Conservation (phyloP, 768 basidiomycete genomes). For the Podaxis sp. region DNA sequence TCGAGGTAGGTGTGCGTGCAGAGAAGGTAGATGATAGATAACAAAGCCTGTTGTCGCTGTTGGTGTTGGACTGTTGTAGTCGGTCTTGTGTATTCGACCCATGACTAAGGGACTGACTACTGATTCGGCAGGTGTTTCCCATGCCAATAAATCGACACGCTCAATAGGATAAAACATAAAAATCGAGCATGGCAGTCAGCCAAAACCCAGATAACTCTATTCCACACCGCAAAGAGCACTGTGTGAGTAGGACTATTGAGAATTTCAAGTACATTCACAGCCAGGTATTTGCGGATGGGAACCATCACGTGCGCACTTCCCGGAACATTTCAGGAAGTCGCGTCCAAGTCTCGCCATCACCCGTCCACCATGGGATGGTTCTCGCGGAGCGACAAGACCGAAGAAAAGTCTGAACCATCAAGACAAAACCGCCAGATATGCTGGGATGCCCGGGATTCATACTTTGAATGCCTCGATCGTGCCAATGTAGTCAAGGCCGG, state of each 20-base stretch:
- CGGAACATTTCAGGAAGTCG: not conserved
- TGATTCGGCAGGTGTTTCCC: not conserved
- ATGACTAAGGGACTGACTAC: not conserved
- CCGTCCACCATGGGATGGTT: slow-evolving; percentile 42
- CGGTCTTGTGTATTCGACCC: not conserved
- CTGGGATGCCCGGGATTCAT: slow-evolving; percentile 82
- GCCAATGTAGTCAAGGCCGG: slow-evolving; percentile 71
- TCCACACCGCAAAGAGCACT: too few relatives aligned
- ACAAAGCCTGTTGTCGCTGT: not conserved
- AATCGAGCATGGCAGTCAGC: too few relatives aligned
- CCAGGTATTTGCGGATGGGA: not conserved
- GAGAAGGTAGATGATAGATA: not conserved
- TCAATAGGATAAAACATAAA: not conserved
- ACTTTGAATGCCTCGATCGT: slow-evolving; percentile 81
- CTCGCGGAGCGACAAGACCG: slow-evolving; percentile 24
- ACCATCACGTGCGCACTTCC: not conserved
- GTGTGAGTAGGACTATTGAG: not conserved
- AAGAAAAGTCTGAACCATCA: slow-evolving; percentile 32
- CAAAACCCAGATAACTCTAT: too few relatives aligned
- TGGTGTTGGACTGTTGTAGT: not conserved
- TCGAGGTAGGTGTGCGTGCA: not conserved
- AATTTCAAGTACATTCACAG: not conserved
- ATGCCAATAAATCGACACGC: not conserved
- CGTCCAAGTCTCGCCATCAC: not conserved
- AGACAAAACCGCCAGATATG: slow-evolving; percentile 75